Percentiles rank a stretch among this genome's conserved stretches.
These are phyloP conservation scores for Pyricularia pennisetigena DNA, from an alignment of 2,329 filamentous ascomycete species.

Conservation along the genomic window DNA sequence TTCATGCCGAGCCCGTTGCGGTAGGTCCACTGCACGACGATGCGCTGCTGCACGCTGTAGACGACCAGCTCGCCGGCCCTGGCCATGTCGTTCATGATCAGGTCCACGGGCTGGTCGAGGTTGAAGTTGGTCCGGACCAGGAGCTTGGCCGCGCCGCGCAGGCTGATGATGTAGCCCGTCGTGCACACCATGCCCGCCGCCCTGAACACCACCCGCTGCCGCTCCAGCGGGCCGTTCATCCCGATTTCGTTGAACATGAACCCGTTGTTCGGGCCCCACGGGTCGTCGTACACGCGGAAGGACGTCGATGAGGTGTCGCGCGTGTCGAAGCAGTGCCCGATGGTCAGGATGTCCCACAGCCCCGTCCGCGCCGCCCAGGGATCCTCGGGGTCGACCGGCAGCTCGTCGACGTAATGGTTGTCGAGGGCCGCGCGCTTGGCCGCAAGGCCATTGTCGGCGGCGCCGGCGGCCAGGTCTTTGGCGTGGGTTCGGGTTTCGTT, in stretches of 20 bases:
- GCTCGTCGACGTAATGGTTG: neutral
- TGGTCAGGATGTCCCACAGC: constrained; percentile 14
- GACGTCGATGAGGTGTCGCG: constrained; percentile 7
- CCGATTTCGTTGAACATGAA: neutral
- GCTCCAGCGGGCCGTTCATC: constrained; percentile 11
- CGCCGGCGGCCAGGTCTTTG: neutral
- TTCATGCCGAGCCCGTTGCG: constrained; percentile 46
- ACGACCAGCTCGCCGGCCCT: constrained; percentile 12
- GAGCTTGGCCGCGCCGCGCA: constrained; percentile 18
- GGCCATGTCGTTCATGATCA: constrained; percentile 15
- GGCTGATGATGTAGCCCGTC: constrained; percentile 17
- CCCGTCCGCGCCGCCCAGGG: constrained; percentile 12
- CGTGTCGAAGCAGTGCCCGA: constrained; percentile 15
- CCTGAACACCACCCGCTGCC: constrained; percentile 15
- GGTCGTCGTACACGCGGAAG: constrained; percentile 11
- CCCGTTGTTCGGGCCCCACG: constrained; percentile 6
- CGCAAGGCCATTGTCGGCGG: constrained; percentile 4
- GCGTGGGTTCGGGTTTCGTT: constrained; percentile 9
- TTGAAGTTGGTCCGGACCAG: constrained; percentile 13
- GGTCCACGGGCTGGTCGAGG: constrained; percentile 16
- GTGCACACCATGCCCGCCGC: constrained; percentile 16
- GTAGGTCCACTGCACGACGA: constrained; percentile 36
- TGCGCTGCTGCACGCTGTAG: constrained; percentile 15
- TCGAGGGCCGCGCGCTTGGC: neutral
- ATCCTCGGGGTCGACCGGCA: constrained; percentile 9